Percentiles rank a stretch among this genome's conserved stretches.
These are phyloP conservation scores for Ustilago vetiveriae DNA, from an alignment of 1,284 basidiomycete species.

Conservation along the genomic window DNA sequence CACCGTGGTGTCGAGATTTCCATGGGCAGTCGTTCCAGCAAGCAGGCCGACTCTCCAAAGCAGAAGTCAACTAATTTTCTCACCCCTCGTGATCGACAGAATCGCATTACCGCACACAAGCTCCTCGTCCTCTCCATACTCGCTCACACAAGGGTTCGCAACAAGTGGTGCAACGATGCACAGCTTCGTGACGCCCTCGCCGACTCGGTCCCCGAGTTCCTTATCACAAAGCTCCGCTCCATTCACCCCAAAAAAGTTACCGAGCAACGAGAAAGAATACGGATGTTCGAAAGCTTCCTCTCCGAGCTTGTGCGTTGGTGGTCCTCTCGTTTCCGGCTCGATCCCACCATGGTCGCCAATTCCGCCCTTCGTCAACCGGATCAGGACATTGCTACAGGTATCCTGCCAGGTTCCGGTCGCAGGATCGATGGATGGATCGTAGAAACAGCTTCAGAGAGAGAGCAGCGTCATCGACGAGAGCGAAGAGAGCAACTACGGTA, in stretches of 20 bases:
- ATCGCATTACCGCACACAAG: constrained; percentile 61
- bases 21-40: constrained; percentile 15
- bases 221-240: constrained; percentile 56
- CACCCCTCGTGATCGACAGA: constrained; percentile 62
- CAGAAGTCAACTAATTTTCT: constrained; percentile 46
- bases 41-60: constrained; percentile 27
- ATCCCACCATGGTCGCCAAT: constrained; percentile 49
- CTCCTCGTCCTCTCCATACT: constrained; percentile 74
- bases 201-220: constrained; percentile 50
- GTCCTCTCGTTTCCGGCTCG: constrained; percentile 56
- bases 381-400: constrained; percentile 54
- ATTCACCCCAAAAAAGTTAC: constrained; percentile 63
- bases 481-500: constrained; percentile 29
- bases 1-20: constrained; percentile 47
- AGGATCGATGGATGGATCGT: constrained; percentile 64
- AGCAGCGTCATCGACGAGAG: constrained; percentile 53
- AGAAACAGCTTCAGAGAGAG: constrained; percentile 56
- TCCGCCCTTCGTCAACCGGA: constrained; percentile 63
- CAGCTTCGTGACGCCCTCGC: constrained; percentile 74
- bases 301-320: constrained; percentile 63
- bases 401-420: constrained; percentile 38
- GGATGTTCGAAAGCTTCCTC: constrained; percentile 64
- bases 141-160: constrained; percentile 79
- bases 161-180: constrained; percentile 84
- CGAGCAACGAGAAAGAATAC: constrained; percentile 61